Base-by-base conservation (phyloP, 345 rosid genomes). In the Gossypium arboreum region DNA sequence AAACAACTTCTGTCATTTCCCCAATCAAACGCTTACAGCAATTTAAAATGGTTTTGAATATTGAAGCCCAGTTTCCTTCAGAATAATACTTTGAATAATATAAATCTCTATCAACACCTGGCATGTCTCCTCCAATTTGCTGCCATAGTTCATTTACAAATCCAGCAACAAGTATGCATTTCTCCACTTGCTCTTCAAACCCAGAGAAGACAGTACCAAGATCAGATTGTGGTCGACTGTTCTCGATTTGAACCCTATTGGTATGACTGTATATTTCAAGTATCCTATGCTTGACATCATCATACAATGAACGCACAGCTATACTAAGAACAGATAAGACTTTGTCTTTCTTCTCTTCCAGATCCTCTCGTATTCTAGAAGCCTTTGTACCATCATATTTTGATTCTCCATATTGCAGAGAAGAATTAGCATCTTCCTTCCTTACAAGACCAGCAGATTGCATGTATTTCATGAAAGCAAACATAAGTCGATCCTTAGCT, bases 161-260 rank as follows among this genome's bases (percentile, higher is more conserved):
- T 59, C 81, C 92, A 72, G 81, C 80, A 55, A 94, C 72, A 70
- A 91, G 83, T 11, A 83, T 59, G 78, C 94, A 90, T 85, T 84
- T 94, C 81, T 91, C 97, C 75, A 91, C 89, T 77, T 87, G 98
- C 85, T 84, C 94, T 79, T 90, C 95, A 67, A 91, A 84, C 78
- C 73, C 84, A 81, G 83, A 74, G 82, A 86, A 84, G 57, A 81
- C 71, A 68, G 78, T 80, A 77, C 89, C 85, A 79, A 81, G 78
- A 68, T 85, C 86, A 43, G 71, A 82, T 74, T 59, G 82, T 39
- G 75, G 79, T 60, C 66, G 76, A 48, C 76, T 79, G 68, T 71
- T 78, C 74, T 78, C 78, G 60, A 80, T 83, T 54, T 75, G 84
- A 78, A 79, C 80, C 73, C 84, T 80, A 71, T n/a, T 59, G 58